Conservation (phyloP, 1,284 basidiomycete genomes). For the Malassezia furfur region DNA sequence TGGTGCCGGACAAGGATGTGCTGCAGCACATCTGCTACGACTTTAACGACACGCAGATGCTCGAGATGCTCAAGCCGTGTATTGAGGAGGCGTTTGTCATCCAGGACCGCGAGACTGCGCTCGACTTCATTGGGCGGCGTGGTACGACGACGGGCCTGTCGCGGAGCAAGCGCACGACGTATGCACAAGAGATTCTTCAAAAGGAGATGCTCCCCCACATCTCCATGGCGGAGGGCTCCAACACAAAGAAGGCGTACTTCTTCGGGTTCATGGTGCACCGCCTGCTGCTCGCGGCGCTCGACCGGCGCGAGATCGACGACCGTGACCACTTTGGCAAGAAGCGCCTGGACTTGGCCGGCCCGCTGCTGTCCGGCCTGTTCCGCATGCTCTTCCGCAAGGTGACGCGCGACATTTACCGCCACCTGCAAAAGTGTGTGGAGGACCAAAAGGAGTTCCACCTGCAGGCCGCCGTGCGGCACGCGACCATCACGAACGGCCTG, state of each 20-base stretch:
- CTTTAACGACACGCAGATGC: constrained; percentile 85
- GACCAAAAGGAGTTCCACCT: constrained; percentile 91
- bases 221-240: constrained; percentile 87
- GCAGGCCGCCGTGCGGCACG: constrained; percentile 78
- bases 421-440: constrained; percentile 91
- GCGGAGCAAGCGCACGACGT: constrained; percentile 80
- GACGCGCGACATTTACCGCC: constrained; percentile 91
- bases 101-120: constrained; percentile 77
- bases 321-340: constrained; percentile 99
- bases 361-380: constrained; percentile 87
- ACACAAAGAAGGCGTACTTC: constrained; percentile 98
- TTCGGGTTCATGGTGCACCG: constrained; percentile 99
- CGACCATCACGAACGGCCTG: constrained; percentile 92
- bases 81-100: constrained; percentile 98
- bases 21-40: constrained; percentile 98
- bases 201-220: constrained; percentile 98
- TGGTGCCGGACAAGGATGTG: constrained; percentile 95
- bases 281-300: constrained; percentile 79
- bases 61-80: constrained; percentile 97
- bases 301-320: constrained; percentile 90
- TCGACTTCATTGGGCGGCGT: constrained; percentile 97
- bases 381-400: constrained; percentile 95
- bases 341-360: constrained; percentile 88
- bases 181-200: constrained; percentile 94
- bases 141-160: constrained; percentile 89